Conservation (phyloP, 768 basidiomycete genomes). For the Suillus hirtellus region DNA sequence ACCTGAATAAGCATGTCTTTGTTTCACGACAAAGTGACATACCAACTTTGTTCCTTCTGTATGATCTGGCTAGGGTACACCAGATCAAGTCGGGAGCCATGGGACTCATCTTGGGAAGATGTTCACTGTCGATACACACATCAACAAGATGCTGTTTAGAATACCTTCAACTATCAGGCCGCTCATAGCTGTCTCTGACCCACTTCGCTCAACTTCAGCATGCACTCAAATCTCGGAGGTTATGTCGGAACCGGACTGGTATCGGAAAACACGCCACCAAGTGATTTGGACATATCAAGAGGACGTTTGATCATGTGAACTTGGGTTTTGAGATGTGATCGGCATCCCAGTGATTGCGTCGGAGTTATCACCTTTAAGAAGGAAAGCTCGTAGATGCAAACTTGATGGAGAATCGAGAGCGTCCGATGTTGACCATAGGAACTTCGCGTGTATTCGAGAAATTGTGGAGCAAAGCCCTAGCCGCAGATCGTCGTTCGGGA, state of each 20-base stretch:
- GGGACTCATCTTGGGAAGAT: neutral
- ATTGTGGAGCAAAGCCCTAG: neutral
- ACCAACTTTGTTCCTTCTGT: neutral
- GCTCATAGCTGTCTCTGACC: neutral
- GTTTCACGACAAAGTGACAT: neutral
- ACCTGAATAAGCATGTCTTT: too few relatives aligned
- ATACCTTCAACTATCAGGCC: neutral
- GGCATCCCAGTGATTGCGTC: neutral
- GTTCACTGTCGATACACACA: neutral
- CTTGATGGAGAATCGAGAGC: neutral
- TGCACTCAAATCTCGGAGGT: neutral
- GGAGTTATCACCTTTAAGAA: neutral
- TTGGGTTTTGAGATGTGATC: neutral
- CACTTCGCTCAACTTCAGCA: neutral
- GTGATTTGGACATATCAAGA: neutral
- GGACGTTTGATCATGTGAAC: neutral
- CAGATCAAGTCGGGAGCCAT: neutral
- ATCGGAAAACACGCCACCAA: neutral
- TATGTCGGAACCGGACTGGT: neutral
- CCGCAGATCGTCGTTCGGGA: neutral
- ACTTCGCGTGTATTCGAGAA: neutral
- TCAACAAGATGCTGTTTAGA: neutral
- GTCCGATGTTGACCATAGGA: neutral
- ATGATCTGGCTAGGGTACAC: neutral
- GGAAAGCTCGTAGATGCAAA: neutral